Conservation (phyloP, 805 yeast genomes). For the Sugiyamaella mastotermitis region DNA sequence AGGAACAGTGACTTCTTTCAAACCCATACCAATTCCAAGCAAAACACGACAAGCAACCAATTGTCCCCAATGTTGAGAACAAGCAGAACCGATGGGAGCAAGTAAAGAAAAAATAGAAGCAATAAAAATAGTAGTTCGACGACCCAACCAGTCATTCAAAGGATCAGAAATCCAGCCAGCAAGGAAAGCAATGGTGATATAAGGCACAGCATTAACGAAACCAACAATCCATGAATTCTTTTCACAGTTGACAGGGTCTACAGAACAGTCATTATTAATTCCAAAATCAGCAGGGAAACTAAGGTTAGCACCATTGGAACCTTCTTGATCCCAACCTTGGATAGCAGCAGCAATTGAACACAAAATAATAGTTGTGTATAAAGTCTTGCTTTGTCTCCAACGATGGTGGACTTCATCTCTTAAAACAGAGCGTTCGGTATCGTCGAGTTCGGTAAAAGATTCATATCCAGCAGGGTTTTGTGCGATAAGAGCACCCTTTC, state of each 20-base stretch:
- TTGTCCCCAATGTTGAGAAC: constrained; percentile 52
- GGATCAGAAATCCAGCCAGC: constrained; percentile 53
- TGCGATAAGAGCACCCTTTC: constrained; percentile 51
- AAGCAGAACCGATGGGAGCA: constrained; percentile 51
- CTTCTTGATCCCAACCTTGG: constrained; percentile 71
- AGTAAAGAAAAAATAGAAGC: constrained; percentile 49
- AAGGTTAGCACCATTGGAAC: constrained; percentile 58
- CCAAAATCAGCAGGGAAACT: constrained; percentile 29
- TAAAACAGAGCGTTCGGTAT: constrained; percentile 26
- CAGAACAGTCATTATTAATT: constrained; percentile 28
- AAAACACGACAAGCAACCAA: constrained; percentile 52
- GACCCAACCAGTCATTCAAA: constrained; percentile 45
- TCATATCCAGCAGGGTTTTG: constrained; percentile 37
- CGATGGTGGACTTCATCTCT: constrained; percentile 43
- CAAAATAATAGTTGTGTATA: constrained; percentile 45
- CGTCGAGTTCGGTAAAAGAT: constrained; percentile 31
- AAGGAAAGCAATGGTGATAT: constrained; percentile 47
- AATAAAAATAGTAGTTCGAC: constrained; percentile 53
- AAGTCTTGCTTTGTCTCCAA: constrained; percentile 35
- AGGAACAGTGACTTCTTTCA: constrained; percentile 60
- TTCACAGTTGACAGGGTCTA: constrained; percentile 29
- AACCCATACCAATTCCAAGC: constrained; percentile 59
- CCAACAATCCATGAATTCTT: constrained; percentile 50
- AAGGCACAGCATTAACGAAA: constrained; percentile 57
- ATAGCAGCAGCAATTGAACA: constrained; percentile 63